Percentiles rank a stretch among this genome's conserved stretches.
phyloP scores from a whole-genome alignment of 2,329 filamentous ascomycete species.

The Botrytis deweyae region DNA sequence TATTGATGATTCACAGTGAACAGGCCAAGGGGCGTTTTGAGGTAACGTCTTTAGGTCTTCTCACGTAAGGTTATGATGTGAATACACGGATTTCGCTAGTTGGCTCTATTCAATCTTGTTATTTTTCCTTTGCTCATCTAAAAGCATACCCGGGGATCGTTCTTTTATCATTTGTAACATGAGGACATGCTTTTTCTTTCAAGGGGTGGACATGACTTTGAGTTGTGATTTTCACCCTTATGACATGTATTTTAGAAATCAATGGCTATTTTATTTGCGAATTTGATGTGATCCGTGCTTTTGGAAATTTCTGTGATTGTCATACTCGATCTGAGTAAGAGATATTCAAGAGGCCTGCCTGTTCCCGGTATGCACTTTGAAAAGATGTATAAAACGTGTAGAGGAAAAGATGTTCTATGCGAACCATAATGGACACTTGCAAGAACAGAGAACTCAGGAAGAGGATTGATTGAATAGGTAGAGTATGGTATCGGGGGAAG shows the following conservation, averaged over 20 bases:
- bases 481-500: background rate
- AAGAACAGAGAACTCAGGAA: background rate
- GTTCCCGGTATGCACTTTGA: background rate
- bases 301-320: background rate
- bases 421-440: background rate
- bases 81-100: conserved; percentile 21
- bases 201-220: background rate
- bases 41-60: conserved; percentile 20
- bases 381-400: background rate
- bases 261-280: conserved; percentile 18
- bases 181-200: conserved; percentile 14
- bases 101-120: conserved; percentile 19
- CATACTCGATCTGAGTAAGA: background rate
- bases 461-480: background rate
- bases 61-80: conserved; percentile 21
- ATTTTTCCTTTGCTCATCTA: conserved; percentile 13
- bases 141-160: conserved; percentile 20
- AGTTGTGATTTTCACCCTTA: conserved; percentile 9
- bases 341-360: background rate
- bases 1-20: conserved; percentile 22
- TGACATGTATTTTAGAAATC: conserved; percentile 22
- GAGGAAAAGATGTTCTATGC: background rate
- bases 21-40: conserved; percentile 21
- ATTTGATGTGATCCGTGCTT: background rate
- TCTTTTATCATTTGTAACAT: conserved; percentile 9